Conservation (phyloP, 2,329 filamentous ascomycete species). For the Trichoderma atroviride region DNA sequence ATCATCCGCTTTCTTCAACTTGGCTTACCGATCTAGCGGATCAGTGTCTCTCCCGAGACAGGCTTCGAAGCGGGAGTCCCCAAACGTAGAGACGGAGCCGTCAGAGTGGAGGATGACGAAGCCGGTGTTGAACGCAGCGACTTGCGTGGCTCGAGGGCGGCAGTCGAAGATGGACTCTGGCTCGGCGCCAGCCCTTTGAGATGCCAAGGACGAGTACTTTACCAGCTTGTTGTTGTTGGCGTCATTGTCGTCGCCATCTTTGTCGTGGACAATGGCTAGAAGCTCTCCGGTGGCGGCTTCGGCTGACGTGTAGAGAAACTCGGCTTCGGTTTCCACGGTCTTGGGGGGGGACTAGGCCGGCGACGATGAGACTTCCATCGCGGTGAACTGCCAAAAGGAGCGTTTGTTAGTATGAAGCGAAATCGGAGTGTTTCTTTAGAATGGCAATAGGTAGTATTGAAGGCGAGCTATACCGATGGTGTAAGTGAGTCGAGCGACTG, state of each 20-base stretch:
- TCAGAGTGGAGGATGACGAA: slow-evolving; percentile 50
- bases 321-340: neutral
- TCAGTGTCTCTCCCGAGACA: slow-evolving; percentile 57
- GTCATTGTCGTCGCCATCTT: neutral
- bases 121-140: slow-evolving; percentile 53
- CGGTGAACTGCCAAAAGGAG: slow-evolving; percentile 29
- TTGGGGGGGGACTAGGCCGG: slow-evolving; percentile 30
- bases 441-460: too few relatives aligned
- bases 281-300: slow-evolving; percentile 30
- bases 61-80: slow-evolving; percentile 60
- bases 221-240: slow-evolving; percentile 28
- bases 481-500: slow-evolving; percentile 46
- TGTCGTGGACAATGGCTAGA: slow-evolving; percentile 15
- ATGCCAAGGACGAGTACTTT: slow-evolving; percentile 33
- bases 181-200: slow-evolving; percentile 26
- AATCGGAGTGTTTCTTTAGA: neutral
- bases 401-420: slow-evolving; percentile 2
- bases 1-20: neutral
- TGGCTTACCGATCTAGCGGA: slow-evolving; percentile 41
- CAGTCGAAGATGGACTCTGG: slow-evolving; percentile 32
- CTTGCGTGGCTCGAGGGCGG: slow-evolving; percentile 40
- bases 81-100: slow-evolving; percentile 55
- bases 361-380: slow-evolving; percentile 30
- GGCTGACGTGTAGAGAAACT: slow-evolving; percentile 18
- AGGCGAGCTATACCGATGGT: slow-evolving; percentile 48